Conservation (phyloP, 2,329 filamentous ascomycete genomes). For the Boeremia lycopersici region DNA sequence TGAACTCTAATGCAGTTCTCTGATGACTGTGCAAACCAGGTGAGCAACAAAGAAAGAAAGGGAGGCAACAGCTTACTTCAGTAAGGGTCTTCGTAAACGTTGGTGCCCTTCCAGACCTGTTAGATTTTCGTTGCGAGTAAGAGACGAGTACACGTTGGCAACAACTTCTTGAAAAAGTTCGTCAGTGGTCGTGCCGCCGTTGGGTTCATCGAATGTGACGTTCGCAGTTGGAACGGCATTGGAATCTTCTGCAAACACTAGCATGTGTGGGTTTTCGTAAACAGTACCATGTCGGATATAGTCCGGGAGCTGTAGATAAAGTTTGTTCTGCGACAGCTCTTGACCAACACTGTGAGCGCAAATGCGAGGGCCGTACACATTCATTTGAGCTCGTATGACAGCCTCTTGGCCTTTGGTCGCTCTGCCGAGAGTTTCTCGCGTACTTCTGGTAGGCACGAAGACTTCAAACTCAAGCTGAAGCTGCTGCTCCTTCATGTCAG, state of each 20-base stretch:
- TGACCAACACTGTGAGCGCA: slow-evolving; percentile 19
- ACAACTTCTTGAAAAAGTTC: not conserved
- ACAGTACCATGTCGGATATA: slow-evolving; percentile 15
- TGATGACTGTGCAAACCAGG: slow-evolving; percentile 22
- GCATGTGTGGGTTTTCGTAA: slow-evolving; percentile 38
- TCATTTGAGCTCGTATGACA: slow-evolving; percentile 33
- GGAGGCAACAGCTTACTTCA: slow-evolving; percentile 4
- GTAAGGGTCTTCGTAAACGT: slow-evolving; percentile 26
- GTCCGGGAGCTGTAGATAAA: slow-evolving; percentile 35
- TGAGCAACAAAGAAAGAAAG: not conserved
- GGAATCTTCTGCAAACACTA: slow-evolving; percentile 20
- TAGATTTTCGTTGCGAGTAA: slow-evolving; percentile 25
- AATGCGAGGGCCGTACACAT: slow-evolving; percentile 26
- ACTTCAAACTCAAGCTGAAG: slow-evolving; percentile 30
- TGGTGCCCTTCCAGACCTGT: slow-evolving; percentile 29
- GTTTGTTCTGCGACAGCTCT: slow-evolving; percentile 27
- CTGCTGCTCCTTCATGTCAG: slow-evolving; percentile 20
- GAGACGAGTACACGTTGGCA: slow-evolving; percentile 27
- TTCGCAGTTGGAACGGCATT: not conserved
- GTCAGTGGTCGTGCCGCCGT: not conserved
- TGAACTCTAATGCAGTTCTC: slow-evolving; percentile 37
- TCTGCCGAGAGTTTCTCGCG: slow-evolving; percentile 30
- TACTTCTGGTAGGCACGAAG: slow-evolving; percentile 23
- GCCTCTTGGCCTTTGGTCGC: slow-evolving; percentile 33
- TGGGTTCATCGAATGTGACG: not conserved